Evolutionary conservation across 495 filamentous ascomycete genomes (phyloP).

Genomic region (Lophium mytilinum): DNA sequence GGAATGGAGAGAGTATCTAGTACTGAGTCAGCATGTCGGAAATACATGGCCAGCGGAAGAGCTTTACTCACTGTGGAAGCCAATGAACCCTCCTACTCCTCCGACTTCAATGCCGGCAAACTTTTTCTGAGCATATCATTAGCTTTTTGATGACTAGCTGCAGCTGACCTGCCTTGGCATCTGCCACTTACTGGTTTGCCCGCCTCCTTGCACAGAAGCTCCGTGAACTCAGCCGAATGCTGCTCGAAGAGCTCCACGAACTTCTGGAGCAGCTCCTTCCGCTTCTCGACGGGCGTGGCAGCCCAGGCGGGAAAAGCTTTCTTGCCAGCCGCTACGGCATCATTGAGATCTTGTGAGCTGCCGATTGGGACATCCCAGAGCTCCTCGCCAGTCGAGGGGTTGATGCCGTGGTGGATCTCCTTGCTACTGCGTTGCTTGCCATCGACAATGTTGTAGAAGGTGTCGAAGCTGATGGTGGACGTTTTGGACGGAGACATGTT

Average conservation of each 20-base stretch:
- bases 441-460: conserved; percentile 44
- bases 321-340: conserved; percentile 41
- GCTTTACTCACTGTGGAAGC: conserved; percentile 15
- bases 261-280: conserved; percentile 46
- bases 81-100: conserved; percentile 11
- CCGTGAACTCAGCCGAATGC: conserved; percentile 39
- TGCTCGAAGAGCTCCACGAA: conserved; percentile 42
- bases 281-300: conserved; percentile 42
- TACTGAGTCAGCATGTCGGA: neutral
- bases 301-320: conserved; percentile 47
- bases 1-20: conserved; percentile 28
- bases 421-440: conserved; percentile 34
- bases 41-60: neutral
- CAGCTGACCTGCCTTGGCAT: neutral
- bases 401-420: conserved; percentile 38
- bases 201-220: conserved; percentile 46
- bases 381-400: conserved; percentile 43
- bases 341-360: conserved; percentile 46
- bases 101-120: conserved; percentile 17
- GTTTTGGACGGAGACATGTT: conserved; percentile 37
- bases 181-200: conserved; percentile 44
- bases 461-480: conserved; percentile 32
- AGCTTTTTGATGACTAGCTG: neutral
- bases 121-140: conserved; percentile 4
- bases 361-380: conserved; percentile 49